Conservation (phyloP, 331 rosid species). For the Acacia pycnantha region DNA sequence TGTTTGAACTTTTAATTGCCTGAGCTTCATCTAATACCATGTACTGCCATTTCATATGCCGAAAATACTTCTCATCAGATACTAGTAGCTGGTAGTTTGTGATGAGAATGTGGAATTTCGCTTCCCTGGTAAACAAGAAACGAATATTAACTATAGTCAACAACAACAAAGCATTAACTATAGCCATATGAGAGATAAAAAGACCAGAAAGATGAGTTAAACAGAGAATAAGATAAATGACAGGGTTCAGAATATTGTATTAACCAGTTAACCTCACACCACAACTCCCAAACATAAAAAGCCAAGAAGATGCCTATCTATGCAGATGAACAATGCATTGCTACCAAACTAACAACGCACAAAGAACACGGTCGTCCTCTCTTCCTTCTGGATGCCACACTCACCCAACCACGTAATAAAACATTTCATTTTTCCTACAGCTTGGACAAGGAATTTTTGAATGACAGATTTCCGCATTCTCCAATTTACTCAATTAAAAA, state of each 20-base stretch:
- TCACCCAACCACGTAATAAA: background rate
- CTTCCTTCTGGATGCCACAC: background rate
- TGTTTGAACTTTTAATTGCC: slow-evolving; percentile 89
- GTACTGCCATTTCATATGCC: slow-evolving; percentile 97
- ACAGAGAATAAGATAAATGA: background rate
- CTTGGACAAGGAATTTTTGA: background rate
- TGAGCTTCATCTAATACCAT: slow-evolving; percentile 99
- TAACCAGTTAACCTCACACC: background rate
- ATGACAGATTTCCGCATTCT: background rate
- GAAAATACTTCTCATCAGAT: slow-evolving; percentile 76
- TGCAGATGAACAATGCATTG: background rate
- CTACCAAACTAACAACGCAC: background rate
- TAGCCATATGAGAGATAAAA: slow-evolving; percentile 12
- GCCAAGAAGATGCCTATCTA: background rate
- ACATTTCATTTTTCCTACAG: background rate
- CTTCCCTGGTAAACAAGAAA: slow-evolving; percentile 58
- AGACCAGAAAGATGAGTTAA: slow-evolving; percentile 6
- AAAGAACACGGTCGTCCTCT: background rate
- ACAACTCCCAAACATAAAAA: background rate
- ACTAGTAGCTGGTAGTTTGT: slow-evolving; percentile 97
- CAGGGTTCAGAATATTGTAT: background rate
- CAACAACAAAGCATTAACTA: background rate
- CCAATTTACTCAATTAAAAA: background rate
- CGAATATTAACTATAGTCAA: background rate
- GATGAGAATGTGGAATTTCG: slow-evolving; percentile 90